Conservation (phyloP, 768 basidiomycete species). For the Mycena amicta region DNA sequence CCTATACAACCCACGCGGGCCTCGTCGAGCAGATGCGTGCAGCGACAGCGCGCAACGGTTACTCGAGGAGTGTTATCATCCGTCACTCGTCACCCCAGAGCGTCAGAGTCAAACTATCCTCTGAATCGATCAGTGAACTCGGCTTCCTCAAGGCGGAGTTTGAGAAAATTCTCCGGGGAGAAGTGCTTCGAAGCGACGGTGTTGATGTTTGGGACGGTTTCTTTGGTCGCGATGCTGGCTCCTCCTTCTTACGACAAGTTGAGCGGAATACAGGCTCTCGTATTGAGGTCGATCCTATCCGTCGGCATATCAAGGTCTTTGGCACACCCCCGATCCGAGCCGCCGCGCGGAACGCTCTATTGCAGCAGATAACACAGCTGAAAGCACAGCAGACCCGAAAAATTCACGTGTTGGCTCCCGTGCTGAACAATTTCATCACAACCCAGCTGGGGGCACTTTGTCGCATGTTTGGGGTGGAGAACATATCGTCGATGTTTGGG, state of each 20-base stretch:
- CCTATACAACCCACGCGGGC: slow-evolving; percentile 41
- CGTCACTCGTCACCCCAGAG: slow-evolving; percentile 19
- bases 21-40: slow-evolving; percentile 52
- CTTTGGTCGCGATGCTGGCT: slow-evolving; percentile 48
- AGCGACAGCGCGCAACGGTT: slow-evolving; percentile 33
- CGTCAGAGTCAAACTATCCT: slow-evolving; percentile 50
- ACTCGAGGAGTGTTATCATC: slow-evolving; percentile 28
- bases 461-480: slow-evolving; percentile 56
- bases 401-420: slow-evolving; percentile 49
- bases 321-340: slow-evolving; percentile 48
- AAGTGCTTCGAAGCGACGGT: slow-evolving; percentile 53
- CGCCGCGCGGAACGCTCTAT: slow-evolving; percentile 44
- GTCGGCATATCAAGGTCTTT: slow-evolving; percentile 55
- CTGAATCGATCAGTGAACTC: slow-evolving; percentile 51
- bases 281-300: slow-evolving; percentile 43
- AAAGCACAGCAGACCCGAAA: slow-evolving; percentile 41
- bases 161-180: slow-evolving; percentile 64
- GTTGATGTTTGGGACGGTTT: slow-evolving; percentile 68
- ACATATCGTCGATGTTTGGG: slow-evolving; percentile 51
- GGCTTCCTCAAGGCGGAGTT: slow-evolving; percentile 60
- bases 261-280: slow-evolving; percentile 42
- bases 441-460: slow-evolving; percentile 50
- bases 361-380: slow-evolving; percentile 48
- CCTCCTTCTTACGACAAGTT: slow-evolving; percentile 46
- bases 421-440: slow-evolving; percentile 49